phyloP scores from a whole-genome alignment of 75 land plant genomes.

The Adiantum capillusveneris region DNA sequence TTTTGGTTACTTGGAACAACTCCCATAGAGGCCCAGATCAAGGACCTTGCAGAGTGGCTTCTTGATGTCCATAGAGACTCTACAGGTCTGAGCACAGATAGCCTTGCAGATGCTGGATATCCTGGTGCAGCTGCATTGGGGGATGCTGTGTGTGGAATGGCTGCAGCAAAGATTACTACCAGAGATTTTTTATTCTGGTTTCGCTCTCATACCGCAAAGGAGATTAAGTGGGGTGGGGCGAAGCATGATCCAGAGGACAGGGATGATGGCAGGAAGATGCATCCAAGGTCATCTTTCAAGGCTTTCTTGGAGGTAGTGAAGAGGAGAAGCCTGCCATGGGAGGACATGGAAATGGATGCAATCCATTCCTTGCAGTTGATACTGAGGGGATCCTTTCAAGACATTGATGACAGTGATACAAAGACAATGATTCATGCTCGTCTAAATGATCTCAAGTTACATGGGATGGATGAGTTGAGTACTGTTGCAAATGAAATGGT shows the following conservation, averaged over 20 bases:
- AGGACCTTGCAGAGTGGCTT: slow-evolving; percentile 88
- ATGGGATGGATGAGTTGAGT: slow-evolving; percentile 93
- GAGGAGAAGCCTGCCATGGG: slow-evolving; percentile 92
- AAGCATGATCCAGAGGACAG: slow-evolving; percentile 90
- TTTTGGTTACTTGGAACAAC: slow-evolving; percentile 73
- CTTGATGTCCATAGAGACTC: slow-evolving; percentile 76
- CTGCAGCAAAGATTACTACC: slow-evolving; percentile 78
- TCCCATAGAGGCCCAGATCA: slow-evolving; percentile 80
- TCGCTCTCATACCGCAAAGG: slow-evolving; percentile 94
- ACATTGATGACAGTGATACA: slow-evolving; percentile 45
- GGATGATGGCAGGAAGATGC: slow-evolving; percentile 94
- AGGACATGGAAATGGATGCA: slow-evolving; percentile 97
- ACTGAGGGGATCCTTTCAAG: slow-evolving; percentile 82
- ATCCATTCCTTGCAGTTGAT: slow-evolving; percentile 96
- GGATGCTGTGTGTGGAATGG: slow-evolving; percentile 97
- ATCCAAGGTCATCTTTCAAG: slow-evolving; percentile 92
- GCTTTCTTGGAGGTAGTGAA: slow-evolving; percentile 96
- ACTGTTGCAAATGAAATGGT: slow-evolving; percentile 99
- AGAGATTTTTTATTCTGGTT: slow-evolving; percentile 96
- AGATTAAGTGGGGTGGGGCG: slow-evolving; percentile 99
- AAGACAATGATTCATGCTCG: slow-evolving; percentile 69
- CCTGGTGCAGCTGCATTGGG: slow-evolving; percentile 81
- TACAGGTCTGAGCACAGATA: slow-evolving; percentile 93
- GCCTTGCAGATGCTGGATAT: slow-evolving; percentile 94
- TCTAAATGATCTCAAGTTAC: slow-evolving; percentile 57